phyloP scores from a whole-genome alignment of 192 early-diverging fungal genomes.

The Piromyces finnis region DNA sequence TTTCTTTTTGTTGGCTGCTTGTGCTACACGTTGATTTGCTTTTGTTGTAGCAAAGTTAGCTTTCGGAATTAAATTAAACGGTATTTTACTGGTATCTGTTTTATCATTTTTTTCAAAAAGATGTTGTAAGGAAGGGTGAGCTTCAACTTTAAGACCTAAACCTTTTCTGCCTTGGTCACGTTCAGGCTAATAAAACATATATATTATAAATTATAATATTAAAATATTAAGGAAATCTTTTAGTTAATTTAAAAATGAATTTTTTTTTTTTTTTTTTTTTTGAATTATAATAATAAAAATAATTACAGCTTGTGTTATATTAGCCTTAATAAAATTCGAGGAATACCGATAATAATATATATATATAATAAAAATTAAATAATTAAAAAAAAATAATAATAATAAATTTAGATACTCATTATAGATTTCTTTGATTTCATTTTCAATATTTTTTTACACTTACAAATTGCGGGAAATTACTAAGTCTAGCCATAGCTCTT shows the following conservation, averaged over 20 bases:
- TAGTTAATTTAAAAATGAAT: too few relatives aligned
- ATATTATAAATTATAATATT: too few relatives aligned
- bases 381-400: too few relatives aligned
- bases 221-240: too few relatives aligned
- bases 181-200: neutral
- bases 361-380: too few relatives aligned
- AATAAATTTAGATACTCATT: too few relatives aligned
- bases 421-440: too few relatives aligned
- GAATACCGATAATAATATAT: too few relatives aligned
- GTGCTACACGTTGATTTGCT: neutral
- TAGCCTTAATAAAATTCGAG: neutral
- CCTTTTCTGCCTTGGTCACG: neutral
- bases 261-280: too few relatives aligned
- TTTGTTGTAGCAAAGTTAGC: neutral
- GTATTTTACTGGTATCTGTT: neutral
- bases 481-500: neutral
- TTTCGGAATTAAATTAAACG: neutral
- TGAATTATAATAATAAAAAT: too few relatives aligned
- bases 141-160: neutral
- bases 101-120: neutral
- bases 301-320: neutral
- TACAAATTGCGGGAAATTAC: neutral
- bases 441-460: neutral
- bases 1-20: slow-evolving; percentile 11
- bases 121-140: neutral